phyloP scores from a whole-genome alignment of 805 yeast species.

The Zygotorulaspora florentina region DNA sequence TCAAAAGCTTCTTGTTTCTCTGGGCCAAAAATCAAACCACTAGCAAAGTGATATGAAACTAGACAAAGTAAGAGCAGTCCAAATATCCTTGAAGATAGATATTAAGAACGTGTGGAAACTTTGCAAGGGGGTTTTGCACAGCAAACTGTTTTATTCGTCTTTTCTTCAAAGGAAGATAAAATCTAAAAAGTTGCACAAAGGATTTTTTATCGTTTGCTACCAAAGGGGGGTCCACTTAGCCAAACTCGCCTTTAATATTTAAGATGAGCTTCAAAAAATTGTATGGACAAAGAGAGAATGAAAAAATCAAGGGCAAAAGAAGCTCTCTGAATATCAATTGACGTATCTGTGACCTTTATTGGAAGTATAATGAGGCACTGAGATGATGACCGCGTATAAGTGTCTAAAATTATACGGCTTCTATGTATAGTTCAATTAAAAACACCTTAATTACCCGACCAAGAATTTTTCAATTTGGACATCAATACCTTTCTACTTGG shows the following conservation, averaged over 20 bases:
- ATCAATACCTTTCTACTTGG: too few relatives aligned
- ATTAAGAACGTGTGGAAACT: too few relatives aligned
- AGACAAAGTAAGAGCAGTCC: too few relatives aligned
- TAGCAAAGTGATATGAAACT: not conserved
- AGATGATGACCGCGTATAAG: too few relatives aligned
- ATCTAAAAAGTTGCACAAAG: conserved; percentile 1
- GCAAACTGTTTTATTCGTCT: not conserved
- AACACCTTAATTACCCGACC: too few relatives aligned
- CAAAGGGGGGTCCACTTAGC: conserved; percentile 1
- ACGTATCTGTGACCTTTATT: too few relatives aligned
- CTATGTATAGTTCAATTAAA: too few relatives aligned
- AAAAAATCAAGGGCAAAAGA: not conserved
- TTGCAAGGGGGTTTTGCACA: not conserved
- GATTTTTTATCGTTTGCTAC: conserved; percentile 1
- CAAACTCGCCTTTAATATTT: conserved; percentile 1
- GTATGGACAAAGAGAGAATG: not conserved
- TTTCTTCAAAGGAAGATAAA: not conserved
- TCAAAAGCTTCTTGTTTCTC: not conserved
- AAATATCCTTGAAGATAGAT: too few relatives aligned
- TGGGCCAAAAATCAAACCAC: not conserved
- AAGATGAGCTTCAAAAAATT: not conserved
- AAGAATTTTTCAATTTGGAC: too few relatives aligned
- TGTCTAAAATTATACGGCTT: too few relatives aligned
- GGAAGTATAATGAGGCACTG: too few relatives aligned
- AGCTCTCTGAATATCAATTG: too few relatives aligned